Conservation (phyloP, 495 filamentous ascomycete species). For the Aspergillus avenaceus region DNA sequence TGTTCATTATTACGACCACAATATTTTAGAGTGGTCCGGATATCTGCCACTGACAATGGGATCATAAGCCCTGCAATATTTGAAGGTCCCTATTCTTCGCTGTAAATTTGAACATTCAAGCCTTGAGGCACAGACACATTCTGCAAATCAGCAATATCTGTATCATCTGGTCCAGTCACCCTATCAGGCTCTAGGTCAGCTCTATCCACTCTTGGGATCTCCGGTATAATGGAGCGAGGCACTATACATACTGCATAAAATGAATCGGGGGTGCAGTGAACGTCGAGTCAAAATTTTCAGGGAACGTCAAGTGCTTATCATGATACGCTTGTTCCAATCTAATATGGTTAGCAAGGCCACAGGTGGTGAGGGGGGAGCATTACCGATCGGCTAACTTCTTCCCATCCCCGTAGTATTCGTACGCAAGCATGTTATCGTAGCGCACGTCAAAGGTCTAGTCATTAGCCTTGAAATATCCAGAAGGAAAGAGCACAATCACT, state of each 20-base stretch:
- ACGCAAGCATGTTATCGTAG: conserved; percentile 16
- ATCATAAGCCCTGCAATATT: no score
- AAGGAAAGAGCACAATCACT: no score
- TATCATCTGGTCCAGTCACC: conserved; percentile 13
- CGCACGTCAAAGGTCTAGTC: conserved; percentile 21
- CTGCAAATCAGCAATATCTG: conserved; percentile 10
- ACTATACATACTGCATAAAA: conserved; percentile 16
- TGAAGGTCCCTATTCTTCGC: conserved; percentile 12
- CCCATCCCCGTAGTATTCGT: conserved; percentile 20
- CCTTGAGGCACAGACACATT: conserved; percentile 13
- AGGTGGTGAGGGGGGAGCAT: not conserved
- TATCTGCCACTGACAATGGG: no score
- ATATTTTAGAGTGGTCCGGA: no score
- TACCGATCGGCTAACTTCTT: conserved; percentile 14
- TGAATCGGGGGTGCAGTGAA: conserved; percentile 16
- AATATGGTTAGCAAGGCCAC: not conserved
- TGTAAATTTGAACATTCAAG: conserved; percentile 15
- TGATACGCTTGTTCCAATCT: conserved; percentile 17
- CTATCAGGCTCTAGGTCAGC: no score
- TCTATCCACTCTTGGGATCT: no score
- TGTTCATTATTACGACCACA: no score
- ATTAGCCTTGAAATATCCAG: no score
- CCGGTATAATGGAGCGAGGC: no score
- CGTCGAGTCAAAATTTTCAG: conserved; percentile 16
- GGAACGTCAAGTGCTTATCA: conserved; percentile 11